Base-by-base conservation (phyloP, 2,329 filamentous ascomycete species). In the Fusarium scirpi region DNA sequence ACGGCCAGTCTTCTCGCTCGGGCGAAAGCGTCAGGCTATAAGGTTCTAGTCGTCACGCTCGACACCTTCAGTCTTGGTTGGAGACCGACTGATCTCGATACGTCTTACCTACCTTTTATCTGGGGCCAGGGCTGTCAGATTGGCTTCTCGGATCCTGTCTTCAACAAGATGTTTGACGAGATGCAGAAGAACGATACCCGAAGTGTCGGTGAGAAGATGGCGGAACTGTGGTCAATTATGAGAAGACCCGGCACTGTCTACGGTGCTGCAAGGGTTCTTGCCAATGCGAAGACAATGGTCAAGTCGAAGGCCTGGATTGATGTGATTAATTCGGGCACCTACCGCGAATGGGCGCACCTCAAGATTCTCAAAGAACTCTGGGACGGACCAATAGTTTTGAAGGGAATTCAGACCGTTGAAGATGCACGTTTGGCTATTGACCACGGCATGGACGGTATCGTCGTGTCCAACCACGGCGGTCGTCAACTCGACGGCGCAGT, bases 11-110 rank as follows among this genome's bases (percentile, higher is more conserved):
- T 94, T 18, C 82, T 94, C 7, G 76, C 79, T 2, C 85, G 91
- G 1, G 92, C 91, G 1, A 88, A 88, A 74, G 82, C 80, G 1
- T 85, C 82, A 32, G 91, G 91, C 2, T 94, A 85, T 79, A 85
- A 84, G 34, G 90, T 89, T 1, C 82, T 94, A 0, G 87, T 94
- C 9, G 89, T 94, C 1, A 94, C 92, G 0, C 82, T 93, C 0
- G 92, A 94, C 77, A 93, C 91, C 0, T 92, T 88, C 79, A 85
- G 85, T 15, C 82, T 94, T 38, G 86, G 86, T 1, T 94, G 91
- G 91, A 83, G 92, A 40, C 91, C 91, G 0, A 84, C 82, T 0
- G 91, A 93, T 74, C 84, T 93, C 7, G 90, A 92, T 68, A 84
- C 85, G 16, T 87, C 83, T 5, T 91, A 88, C 72, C 73, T 89